Evolutionary conservation across 2,329 filamentous ascomycete genomes (phyloP).

Genomic region (Monosporascus sp.): DNA sequence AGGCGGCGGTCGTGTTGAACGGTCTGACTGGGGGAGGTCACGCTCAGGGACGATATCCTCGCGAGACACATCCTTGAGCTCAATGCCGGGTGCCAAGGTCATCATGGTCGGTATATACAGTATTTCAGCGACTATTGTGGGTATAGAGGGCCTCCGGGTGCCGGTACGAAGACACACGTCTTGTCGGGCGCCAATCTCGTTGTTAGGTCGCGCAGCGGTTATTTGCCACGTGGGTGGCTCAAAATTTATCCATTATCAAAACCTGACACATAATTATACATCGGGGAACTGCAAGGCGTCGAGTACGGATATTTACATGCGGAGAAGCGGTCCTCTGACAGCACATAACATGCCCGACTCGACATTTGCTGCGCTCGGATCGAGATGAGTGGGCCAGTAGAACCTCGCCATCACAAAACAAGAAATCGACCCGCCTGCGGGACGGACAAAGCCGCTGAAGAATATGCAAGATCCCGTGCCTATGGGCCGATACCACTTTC

Average conservation of each 20-base stretch:
- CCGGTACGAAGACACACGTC: neutral
- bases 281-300: neutral
- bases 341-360: neutral
- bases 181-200: neutral
- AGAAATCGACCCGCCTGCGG: neutral
- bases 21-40: too few relatives aligned
- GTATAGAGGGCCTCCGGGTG: neutral
- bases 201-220: slow-evolving; percentile 2
- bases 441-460: neutral
- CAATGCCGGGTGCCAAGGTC: too few relatives aligned
- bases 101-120: too few relatives aligned
- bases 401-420: neutral
- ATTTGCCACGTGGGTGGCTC: slow-evolving; percentile 16
- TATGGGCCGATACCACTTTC: neutral
- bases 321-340: neutral
- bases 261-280: slow-evolving; percentile 17
- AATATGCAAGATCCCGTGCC: neutral
- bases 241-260: slow-evolving; percentile 9
- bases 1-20: too few relatives aligned
- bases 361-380: neutral
- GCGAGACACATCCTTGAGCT: too few relatives aligned
- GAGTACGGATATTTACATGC: neutral
- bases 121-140: neutral
- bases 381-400: neutral
- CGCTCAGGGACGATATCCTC: too few relatives aligned